A percentile compares a stretch with the other conserved stretches of the same genome.
These are phyloP conservation scores for Colletotrichum melonis DNA, from an alignment of 2,329 filamentous ascomycete genomes.

Conservation along the genomic window DNA sequence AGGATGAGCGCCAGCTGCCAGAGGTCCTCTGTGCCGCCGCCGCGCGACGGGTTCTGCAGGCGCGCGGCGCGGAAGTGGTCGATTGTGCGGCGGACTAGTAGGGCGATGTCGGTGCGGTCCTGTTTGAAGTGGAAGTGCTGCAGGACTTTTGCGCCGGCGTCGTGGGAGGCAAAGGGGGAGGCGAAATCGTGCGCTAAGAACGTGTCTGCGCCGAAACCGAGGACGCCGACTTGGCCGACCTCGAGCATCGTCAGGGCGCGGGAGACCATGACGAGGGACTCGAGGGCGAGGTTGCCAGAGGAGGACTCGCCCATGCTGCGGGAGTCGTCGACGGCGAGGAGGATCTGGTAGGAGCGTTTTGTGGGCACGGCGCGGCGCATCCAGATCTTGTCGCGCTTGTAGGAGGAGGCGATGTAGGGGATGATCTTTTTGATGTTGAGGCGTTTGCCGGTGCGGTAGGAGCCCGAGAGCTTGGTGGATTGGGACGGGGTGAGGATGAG, in stretches of 20 bases:
- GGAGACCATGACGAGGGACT: constrained; percentile 92
- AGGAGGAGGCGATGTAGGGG: constrained; percentile 96
- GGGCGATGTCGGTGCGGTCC: constrained; percentile 85
- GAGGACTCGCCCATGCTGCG: constrained; percentile 89
- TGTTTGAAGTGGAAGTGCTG: constrained; percentile 88
- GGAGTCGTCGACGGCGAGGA: constrained; percentile 96
- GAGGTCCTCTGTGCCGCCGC: constrained; percentile 70
- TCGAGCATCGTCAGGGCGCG: constrained; percentile 92
- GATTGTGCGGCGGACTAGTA: constrained; percentile 81
- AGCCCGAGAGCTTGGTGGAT: constrained; percentile 94
- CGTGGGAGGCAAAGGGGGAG: constrained; percentile 79
- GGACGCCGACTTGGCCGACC: constrained; percentile 89
- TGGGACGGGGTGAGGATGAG: constrained; percentile 95
- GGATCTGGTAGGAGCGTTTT: constrained; percentile 95
- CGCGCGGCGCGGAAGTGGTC: constrained; percentile 84
- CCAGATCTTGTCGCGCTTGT: constrained; percentile 99
- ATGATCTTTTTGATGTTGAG: constrained; percentile 99
- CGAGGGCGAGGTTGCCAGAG: constrained; percentile 85
- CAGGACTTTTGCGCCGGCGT: constrained; percentile 86
- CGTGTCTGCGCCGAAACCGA: constrained; percentile 88
- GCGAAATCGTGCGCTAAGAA: constrained; percentile 89
- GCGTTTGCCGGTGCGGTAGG: constrained; percentile 96
- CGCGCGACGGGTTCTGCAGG: constrained; percentile 63
- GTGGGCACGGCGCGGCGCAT: constrained; percentile 92
- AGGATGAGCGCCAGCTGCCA: constrained; percentile 97